Conservation (phyloP, 371 early-diverging fungal genomes). For the Lichtheimia hyalospora region DNA sequence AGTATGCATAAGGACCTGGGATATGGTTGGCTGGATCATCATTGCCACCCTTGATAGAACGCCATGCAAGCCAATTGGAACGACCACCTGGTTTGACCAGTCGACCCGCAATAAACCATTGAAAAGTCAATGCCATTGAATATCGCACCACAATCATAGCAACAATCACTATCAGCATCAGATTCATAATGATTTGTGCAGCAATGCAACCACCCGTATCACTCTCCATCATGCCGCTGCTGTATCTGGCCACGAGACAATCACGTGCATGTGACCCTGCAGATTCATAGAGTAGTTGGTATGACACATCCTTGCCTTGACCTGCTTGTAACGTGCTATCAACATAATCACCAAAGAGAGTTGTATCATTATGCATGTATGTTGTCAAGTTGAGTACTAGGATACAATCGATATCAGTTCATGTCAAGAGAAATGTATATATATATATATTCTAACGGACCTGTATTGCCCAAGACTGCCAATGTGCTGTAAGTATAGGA, state of each 20-base stretch:
- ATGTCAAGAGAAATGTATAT: too few relatives aligned
- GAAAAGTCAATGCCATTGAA: slow-evolving; percentile 61
- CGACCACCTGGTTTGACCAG: slow-evolving; percentile 53
- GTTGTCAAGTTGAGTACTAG: slow-evolving; percentile 37
- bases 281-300: slow-evolving; percentile 35
- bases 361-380: slow-evolving; percentile 12
- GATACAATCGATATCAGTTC: not conserved
- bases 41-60: slow-evolving; percentile 49
- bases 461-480: slow-evolving; percentile 46
- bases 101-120: slow-evolving; percentile 54
- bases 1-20: slow-evolving; percentile 43
- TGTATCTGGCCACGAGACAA: slow-evolving; percentile 44
- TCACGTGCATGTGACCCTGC: slow-evolving; percentile 32
- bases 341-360: slow-evolving; percentile 30
- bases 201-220: slow-evolving; percentile 60
- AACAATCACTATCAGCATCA: slow-evolving; percentile 44
- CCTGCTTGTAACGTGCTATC: too few relatives aligned
- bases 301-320: slow-evolving; percentile 44
- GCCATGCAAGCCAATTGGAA: slow-evolving; percentile 52
- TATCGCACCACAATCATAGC: slow-evolving; percentile 53
- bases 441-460: slow-evolving; percentile 28
- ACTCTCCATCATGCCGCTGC: slow-evolving; percentile 50
- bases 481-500: slow-evolving; percentile 16
- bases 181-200: slow-evolving; percentile 47
- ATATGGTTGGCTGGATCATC: slow-evolving; percentile 49